phyloP scores from a whole-genome alignment of 2,329 filamentous ascomycete genomes.

The Aureobasidium musti region DNA sequence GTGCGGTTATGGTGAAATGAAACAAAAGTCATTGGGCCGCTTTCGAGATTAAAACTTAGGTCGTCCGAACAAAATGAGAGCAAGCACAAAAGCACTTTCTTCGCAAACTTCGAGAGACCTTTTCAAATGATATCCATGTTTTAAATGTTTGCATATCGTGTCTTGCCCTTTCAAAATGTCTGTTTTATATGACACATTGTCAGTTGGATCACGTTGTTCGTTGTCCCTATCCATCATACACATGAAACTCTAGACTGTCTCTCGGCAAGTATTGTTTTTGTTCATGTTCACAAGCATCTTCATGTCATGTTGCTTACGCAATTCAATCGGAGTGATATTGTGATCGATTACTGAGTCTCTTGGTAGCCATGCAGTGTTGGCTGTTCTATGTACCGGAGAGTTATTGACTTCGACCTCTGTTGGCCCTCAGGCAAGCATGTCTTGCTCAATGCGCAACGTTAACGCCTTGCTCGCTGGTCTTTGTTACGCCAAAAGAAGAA shows the following conservation, averaged over 20 bases:
- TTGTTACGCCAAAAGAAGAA: neutral
- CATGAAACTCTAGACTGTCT: neutral
- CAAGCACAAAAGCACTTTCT: constrained; percentile 5
- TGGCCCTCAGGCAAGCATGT: neutral
- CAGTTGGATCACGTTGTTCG: neutral
- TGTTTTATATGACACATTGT: no score
- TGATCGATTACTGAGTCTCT: neutral
- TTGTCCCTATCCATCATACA: neutral
- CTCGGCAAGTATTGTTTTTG: neutral
- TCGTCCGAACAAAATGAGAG: neutral
- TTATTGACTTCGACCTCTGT: neutral
- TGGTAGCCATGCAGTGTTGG: neutral
- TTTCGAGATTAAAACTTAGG: neutral
- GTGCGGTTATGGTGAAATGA: neutral
- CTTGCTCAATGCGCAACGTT: neutral
- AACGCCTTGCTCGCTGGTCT: constrained; percentile 5
- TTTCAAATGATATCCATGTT: constrained; percentile 15
- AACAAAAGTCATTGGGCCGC: neutral
- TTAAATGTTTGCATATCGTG: neutral
- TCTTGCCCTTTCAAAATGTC: neutral
- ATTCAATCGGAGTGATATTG: neutral
- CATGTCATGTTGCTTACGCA: neutral
- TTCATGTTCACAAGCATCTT: neutral
- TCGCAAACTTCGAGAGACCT: neutral
- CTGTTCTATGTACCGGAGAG: neutral